These are phyloP conservation scores for Garcia nutans DNA, from an alignment of 345 rosid genomes.

Conservation along the genomic window DNA sequence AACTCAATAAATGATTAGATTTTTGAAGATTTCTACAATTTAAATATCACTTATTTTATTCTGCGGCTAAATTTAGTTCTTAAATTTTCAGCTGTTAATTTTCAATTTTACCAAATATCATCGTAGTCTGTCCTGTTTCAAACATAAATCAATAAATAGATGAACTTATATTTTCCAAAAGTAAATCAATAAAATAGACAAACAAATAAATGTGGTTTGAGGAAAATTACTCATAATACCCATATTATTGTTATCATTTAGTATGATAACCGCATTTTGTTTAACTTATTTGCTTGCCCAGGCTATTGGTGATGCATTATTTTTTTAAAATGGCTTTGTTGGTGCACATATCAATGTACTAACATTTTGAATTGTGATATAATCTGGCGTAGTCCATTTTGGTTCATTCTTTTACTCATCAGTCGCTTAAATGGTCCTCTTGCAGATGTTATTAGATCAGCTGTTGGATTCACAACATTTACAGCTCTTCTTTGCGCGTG, in stretches of 20 bases:
- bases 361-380: background rate
- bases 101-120: too few relatives aligned
- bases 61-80: too few relatives aligned
- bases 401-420: background rate
- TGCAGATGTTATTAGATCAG: slow-evolving; percentile 78
- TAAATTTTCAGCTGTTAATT: too few relatives aligned
- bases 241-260: background rate
- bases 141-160: background rate
- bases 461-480: slow-evolving; percentile 66
- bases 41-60: too few relatives aligned
- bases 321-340: background rate
- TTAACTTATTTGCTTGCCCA: background rate
- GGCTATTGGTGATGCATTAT: background rate
- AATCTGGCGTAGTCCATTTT: background rate
- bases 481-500: slow-evolving; percentile 60
- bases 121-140: background rate
- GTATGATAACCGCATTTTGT: background rate
- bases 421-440: background rate
- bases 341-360: background rate
- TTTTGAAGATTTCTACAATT: too few relatives aligned
- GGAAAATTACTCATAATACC: background rate
- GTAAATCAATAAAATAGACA: background rate
- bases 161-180: background rate
- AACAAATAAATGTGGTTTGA: background rate
- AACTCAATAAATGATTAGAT: too few relatives aligned